Evolutionary conservation across 2,329 filamentous ascomycete genomes (phyloP).

Genomic region (Trichoderma sp.): DNA sequence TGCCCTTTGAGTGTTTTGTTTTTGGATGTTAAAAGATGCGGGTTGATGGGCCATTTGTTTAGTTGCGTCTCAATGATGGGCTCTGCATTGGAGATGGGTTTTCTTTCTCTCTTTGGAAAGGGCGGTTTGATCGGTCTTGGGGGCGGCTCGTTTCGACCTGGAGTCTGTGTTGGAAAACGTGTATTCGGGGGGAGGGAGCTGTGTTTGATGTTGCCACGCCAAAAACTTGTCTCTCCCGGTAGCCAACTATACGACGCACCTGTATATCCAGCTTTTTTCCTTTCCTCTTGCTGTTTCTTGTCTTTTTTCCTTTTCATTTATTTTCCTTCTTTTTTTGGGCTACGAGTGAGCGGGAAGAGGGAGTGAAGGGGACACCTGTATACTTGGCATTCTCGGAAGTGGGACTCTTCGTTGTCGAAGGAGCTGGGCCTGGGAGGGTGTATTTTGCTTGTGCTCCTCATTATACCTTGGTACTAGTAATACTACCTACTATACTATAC

Average conservation of each 20-base stretch:
- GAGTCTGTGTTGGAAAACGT: slow-evolving; percentile 16
- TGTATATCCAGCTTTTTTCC: slow-evolving; percentile 15
- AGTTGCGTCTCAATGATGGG: neutral
- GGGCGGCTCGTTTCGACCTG: slow-evolving; percentile 12
- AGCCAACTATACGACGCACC: slow-evolving; percentile 20
- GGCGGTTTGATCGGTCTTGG: slow-evolving; percentile 6
- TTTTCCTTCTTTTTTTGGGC: neutral
- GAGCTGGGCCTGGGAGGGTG: neutral
- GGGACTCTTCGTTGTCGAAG: neutral
- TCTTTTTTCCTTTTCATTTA: neutral
- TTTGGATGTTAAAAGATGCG: slow-evolving; percentile 7
- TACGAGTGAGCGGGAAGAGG: neutral
- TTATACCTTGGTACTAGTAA: slow-evolving; percentile 4
- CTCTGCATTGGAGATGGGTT: neutral
- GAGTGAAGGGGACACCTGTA: neutral
- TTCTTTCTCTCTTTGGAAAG: slow-evolving; percentile 6
- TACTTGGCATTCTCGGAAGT: neutral
- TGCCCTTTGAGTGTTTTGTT: neutral
- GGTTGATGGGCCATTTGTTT: neutral
- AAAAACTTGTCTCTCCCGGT: slow-evolving; percentile 12
- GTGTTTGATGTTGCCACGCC: slow-evolving; percentile 13
- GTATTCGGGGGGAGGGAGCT: slow-evolving; percentile 7
- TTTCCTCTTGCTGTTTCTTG: neutral
- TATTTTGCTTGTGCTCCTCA: slow-evolving; percentile 1
- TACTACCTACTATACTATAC: neutral